phyloP scores from a whole-genome alignment of 73 alveolate genomes.

The Stentor roeselii region DNA sequence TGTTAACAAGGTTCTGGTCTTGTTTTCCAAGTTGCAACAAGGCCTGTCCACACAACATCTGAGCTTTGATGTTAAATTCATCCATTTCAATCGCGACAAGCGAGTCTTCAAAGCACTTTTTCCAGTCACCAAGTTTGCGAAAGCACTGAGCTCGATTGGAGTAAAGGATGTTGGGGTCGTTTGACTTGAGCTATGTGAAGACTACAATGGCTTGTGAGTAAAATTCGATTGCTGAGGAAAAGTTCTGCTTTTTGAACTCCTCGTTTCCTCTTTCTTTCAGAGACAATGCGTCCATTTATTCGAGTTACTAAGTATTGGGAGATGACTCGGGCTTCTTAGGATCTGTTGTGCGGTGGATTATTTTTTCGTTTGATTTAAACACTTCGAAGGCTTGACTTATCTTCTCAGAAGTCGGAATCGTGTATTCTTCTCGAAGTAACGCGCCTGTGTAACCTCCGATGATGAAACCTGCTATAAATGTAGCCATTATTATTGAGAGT shows the following conservation, averaged over 20 bases:
- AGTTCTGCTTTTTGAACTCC: background rate
- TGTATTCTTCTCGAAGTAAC: slow-evolving; percentile 11
- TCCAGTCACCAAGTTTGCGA: background rate
- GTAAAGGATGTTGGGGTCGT: background rate
- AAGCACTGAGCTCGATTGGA: slow-evolving; percentile 6
- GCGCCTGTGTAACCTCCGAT: slow-evolving; percentile 26
- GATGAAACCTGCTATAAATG: background rate
- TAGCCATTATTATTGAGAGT: background rate
- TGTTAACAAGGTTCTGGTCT: background rate
- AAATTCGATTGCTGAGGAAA: background rate
- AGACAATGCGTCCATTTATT: background rate
- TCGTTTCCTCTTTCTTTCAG: slow-evolving; percentile 23
- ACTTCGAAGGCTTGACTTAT: background rate
- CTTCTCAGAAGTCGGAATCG: slow-evolving; percentile 8
- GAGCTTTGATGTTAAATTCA: slow-evolving; percentile 9
- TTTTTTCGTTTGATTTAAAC: background rate
- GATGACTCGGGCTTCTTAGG: background rate
- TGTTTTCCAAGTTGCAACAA: background rate
- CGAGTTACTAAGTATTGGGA: too few species aligned
- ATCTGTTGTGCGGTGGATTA: background rate
- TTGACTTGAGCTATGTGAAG: background rate
- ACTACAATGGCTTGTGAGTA: slow-evolving; percentile 11
- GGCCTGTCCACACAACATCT: slow-evolving; percentile 15
- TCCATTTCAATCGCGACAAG: background rate
- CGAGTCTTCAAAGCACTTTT: slow-evolving; percentile 11